phyloP scores from a whole-genome alignment of 768 basidiomycete species.

The Mycena filopes region DNA sequence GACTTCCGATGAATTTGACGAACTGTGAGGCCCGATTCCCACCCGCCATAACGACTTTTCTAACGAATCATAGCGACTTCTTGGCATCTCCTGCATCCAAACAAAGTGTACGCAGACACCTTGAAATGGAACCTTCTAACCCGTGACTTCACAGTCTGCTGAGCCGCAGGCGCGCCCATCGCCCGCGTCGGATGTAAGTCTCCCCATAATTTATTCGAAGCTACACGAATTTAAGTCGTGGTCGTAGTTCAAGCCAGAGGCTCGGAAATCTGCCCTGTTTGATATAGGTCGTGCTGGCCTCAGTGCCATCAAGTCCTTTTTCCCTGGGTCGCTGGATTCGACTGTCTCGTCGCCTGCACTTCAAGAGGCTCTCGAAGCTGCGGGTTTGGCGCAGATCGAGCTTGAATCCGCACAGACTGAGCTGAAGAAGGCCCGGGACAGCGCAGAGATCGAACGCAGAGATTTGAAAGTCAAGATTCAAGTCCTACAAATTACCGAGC shows the following conservation, averaged over 20 bases:
- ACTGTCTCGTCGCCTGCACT: neutral
- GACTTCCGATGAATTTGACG: no score
- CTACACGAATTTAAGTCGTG: neutral
- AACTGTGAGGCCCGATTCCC: no score
- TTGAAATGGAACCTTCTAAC: no score
- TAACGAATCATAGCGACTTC: no score
- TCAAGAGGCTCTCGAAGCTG: constrained; percentile 12
- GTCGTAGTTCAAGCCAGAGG: neutral
- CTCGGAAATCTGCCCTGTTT: neutral
- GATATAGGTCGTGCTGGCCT: neutral
- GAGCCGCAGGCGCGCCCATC: neutral
- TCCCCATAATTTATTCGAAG: neutral
- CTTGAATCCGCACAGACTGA: neutral
- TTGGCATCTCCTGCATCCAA: no score
- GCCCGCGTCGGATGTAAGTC: neutral
- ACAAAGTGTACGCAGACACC: no score
- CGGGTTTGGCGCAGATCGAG: neutral
- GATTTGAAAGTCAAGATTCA: neutral
- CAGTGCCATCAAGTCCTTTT: neutral
- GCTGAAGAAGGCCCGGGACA: neutral
- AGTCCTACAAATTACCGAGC: neutral
- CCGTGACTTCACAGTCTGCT: no score
- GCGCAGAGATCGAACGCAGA: neutral
- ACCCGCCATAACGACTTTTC: no score
- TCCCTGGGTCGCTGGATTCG: neutral